These are phyloP conservation scores for Hansenula sp. DNA, from an alignment of 1,139 yeast species.

Conservation along the genomic window DNA sequence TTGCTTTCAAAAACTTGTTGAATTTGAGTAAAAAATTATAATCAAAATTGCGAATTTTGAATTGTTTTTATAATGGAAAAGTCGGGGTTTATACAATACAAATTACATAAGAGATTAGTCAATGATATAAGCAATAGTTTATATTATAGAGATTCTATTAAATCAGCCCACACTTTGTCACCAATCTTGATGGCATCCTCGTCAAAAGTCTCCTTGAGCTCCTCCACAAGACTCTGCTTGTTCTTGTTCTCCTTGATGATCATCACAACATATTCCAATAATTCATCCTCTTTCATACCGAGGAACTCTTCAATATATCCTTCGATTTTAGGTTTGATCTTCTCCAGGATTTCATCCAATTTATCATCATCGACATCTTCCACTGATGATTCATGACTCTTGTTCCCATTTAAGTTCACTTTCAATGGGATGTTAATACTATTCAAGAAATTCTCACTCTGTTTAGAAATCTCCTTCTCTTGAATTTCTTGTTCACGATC, in stretches of 20 bases:
- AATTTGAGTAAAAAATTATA: no score
- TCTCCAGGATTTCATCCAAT: conserved; percentile 9
- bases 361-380: conserved; percentile 11
- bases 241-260: conserved; percentile 32
- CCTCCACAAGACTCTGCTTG: conserved; percentile 34
- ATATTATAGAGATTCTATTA: neutral
- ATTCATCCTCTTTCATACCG: conserved; percentile 47
- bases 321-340: conserved; percentile 32
- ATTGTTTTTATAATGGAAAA: neutral
- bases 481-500: conserved; percentile 24
- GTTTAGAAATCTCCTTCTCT: conserved; percentile 11
- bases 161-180: conserved; percentile 27
- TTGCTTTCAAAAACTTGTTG: no score
- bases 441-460: conserved; percentile 22
- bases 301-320: conserved; percentile 45
- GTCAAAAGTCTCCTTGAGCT: conserved; percentile 51
- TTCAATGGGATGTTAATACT: conserved; percentile 18
- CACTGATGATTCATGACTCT: no score
- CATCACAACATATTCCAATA: conserved; percentile 39
- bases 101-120: no score
- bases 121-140: neutral
- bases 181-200: conserved; percentile 49
- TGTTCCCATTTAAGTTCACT: conserved; percentile 3
- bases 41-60: neutral
- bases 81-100: neutral